Conservation (phyloP, 2,329 filamentous ascomycete genomes). For the Botrytis galanthina region DNA sequence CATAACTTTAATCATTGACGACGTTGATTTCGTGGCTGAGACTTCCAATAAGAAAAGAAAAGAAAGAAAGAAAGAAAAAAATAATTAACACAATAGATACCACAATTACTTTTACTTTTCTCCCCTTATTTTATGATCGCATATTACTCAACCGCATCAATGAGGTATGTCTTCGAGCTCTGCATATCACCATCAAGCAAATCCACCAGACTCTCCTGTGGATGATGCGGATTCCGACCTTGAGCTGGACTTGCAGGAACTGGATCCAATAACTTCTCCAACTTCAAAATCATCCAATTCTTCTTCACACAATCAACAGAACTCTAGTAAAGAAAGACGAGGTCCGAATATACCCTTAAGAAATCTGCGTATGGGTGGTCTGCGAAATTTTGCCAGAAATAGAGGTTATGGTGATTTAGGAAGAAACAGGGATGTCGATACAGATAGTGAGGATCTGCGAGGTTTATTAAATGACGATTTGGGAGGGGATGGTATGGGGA, state of each 20-base stretch:
- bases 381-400: constrained; percentile 51
- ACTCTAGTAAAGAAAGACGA: constrained; percentile 34
- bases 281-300: constrained; percentile 29
- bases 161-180: constrained; percentile 41
- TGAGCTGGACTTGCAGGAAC: constrained; percentile 75
- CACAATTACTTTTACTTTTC: neutral
- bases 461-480: constrained; percentile 65
- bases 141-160: constrained; percentile 34
- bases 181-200: constrained; percentile 37
- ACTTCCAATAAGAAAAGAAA: neutral
- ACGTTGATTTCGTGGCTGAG: constrained; percentile 5
- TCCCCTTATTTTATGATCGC: neutral
- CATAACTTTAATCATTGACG: constrained; percentile 1
- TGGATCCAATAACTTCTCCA: constrained; percentile 56
- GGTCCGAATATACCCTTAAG: constrained; percentile 63
- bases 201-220: constrained; percentile 57
- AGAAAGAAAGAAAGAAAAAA: neutral
- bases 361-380: constrained; percentile 64
- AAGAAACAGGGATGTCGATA: constrained; percentile 48
- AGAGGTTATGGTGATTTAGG: constrained; percentile 61
- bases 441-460: constrained; percentile 63
- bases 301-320: constrained; percentile 35
- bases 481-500: constrained; percentile 45
- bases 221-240: constrained; percentile 75
- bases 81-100: neutral